Evolutionary conservation across 176 grass and related monocot species (phyloP).

Genomic region (Lolium perenne): DNA sequence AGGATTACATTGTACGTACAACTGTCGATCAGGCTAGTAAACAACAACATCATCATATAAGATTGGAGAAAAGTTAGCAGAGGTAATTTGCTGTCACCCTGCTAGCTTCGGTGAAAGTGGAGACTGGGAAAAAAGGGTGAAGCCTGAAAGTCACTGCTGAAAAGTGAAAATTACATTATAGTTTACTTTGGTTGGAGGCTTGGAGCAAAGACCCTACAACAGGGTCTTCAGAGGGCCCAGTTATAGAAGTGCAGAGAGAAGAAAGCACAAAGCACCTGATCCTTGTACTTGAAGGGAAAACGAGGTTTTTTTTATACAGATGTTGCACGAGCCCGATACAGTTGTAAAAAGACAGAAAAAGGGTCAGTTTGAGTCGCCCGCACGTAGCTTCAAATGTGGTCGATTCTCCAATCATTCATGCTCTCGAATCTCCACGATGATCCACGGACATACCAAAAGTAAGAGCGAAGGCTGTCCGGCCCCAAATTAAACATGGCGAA

Average conservation of each 20-base stretch:
- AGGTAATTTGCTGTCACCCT: neutral
- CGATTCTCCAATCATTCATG: neutral
- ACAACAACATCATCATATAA: neutral
- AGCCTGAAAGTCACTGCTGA: conserved; percentile 22
- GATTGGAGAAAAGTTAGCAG: neutral
- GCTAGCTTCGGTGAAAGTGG: neutral
- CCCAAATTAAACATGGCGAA: too few species aligned
- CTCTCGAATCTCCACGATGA: neutral
- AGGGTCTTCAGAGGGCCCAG: neutral
- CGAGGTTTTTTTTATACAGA: neutral
- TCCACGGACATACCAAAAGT: neutral
- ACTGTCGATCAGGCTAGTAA: neutral
- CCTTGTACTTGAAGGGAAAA: conserved; percentile 9
- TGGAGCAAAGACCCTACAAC: neutral
- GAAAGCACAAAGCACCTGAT: neutral
- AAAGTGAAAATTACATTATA: neutral
- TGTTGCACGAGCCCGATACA: conserved; percentile 29
- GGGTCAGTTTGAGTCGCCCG: conserved; percentile 22
- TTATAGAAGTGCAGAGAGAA: neutral
- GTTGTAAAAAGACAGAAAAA: neutral
- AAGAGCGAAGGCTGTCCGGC: neutral
- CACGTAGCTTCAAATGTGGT: neutral
- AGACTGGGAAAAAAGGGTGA: neutral
- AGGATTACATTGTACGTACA: neutral
- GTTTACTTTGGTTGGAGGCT: neutral